Evolutionary conservation across 768 basidiomycete species (phyloP).

Genomic region (Boletus rex-veris): DNA sequence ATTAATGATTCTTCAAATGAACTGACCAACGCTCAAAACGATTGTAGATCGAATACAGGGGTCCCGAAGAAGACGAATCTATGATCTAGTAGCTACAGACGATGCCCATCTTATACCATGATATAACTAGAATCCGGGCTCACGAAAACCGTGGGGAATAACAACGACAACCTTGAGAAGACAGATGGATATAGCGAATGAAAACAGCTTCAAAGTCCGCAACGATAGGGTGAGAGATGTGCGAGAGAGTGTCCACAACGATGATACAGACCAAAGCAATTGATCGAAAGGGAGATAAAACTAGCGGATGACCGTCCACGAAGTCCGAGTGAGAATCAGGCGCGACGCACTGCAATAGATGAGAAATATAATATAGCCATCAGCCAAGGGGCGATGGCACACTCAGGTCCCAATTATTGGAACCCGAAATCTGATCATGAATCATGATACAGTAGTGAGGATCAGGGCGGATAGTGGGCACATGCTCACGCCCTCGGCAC

Average conservation of each 20-base stretch:
- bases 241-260: constrained; percentile 2
- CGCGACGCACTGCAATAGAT: constrained; percentile 8
- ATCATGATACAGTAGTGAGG: constrained; percentile 1
- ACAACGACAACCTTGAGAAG: neutral
- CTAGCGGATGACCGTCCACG: constrained; percentile 12
- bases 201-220: constrained; percentile 3
- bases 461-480: neutral
- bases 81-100: constrained; percentile 6
- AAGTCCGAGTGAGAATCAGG: constrained; percentile 7
- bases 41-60: too few species aligned
- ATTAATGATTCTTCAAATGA: too few species aligned
- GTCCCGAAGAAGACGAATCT: neutral
- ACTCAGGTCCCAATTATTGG: constrained; percentile 12
- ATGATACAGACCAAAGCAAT: constrained; percentile 12
- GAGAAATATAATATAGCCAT: constrained; percentile 14
- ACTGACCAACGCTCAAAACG: too few species aligned
- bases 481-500: constrained; percentile 12
- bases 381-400: neutral
- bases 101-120: neutral
- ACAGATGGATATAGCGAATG: constrained; percentile 16
- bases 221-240: constrained; percentile 3
- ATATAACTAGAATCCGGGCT: neutral
- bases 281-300: neutral
- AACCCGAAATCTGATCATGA: constrained; percentile 10
- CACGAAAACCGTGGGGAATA: neutral